Evolutionary conservation across 208 protist species (phyloP).

Genomic region (Vickermania ingenoplastis): DNA sequence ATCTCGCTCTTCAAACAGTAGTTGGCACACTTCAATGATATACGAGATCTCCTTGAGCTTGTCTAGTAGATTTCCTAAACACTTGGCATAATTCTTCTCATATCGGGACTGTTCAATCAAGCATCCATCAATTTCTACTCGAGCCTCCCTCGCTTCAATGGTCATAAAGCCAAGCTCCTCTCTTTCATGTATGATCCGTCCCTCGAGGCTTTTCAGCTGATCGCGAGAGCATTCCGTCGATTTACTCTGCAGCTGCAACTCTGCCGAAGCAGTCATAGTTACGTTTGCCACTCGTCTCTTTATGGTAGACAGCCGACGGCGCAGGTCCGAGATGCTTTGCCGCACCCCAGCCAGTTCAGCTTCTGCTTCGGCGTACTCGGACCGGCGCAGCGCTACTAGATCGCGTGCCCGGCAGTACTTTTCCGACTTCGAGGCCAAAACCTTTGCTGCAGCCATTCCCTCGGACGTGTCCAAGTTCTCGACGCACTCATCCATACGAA

Average conservation of each 20-base stretch:
- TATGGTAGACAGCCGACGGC: conserved; percentile 4
- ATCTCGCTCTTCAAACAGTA: conserved; percentile 80
- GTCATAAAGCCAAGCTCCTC: conserved; percentile 79
- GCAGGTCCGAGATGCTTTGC: conserved; percentile 21
- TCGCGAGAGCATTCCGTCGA: conserved; percentile 22
- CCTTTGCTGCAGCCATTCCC: conserved; percentile 24
- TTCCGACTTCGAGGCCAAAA: conserved; percentile 30
- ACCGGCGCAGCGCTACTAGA: conserved; percentile 24
- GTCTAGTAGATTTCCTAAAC: conserved; percentile 79
- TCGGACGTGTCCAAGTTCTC: background rate
- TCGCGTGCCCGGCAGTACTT: conserved; percentile 43
- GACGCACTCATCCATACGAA: conserved; percentile 64
- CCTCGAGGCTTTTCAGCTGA: conserved; percentile 82
- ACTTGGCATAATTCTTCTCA: conserved; percentile 73
- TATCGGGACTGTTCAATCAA: conserved; percentile 78
- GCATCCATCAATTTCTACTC: conserved; percentile 83
- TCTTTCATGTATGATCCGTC: conserved; percentile 71
- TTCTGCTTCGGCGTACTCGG: conserved; percentile 37
- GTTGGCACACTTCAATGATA: conserved; percentile 87
- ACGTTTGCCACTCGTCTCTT: conserved; percentile 6
- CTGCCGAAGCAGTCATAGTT: background rate
- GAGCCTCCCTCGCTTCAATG: conserved; percentile 60
- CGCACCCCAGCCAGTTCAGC: conserved; percentile 18
- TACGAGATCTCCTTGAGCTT: conserved; percentile 88
- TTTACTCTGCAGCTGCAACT: conserved; percentile 2